Base-by-base conservation (phyloP, 2,329 filamentous ascomycete species). In the Zasmidium angulare region DNA sequence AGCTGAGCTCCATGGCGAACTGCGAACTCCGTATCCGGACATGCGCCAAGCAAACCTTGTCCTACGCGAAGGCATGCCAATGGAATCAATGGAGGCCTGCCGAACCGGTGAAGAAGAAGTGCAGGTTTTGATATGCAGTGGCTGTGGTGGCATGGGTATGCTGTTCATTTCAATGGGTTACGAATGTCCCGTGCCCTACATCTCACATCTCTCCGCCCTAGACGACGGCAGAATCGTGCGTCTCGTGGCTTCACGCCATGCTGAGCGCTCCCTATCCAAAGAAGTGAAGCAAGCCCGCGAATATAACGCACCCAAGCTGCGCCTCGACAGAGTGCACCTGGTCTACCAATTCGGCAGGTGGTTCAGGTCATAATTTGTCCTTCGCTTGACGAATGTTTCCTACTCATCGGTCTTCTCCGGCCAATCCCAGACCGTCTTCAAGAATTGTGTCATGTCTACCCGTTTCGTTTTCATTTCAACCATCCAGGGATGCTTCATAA, bases 401-500 rank as follows among this genome's bases (percentile, higher is more conserved):
- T 43, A 43, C 36, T 14, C 36, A 4, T 43, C 36, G n/a, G 36
- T 46, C n/a, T 56, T 51, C 55, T 59, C 87, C 63, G 95, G 88
- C 95, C 95, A 99, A 60, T 93, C 95, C 95, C 95, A 99, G 47
- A 99, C 95, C 69, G 95, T 92, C 62, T 88, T 87, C 60, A 99
- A 84, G 77, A 97, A 99, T 71, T 92, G 90, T 66, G 86, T 86
- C 93, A 99, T 98, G 77, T 98, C 98, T 74, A 99, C 95, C 68
- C 95, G 91, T 82, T 97, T 98, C 56, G 86, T 83, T 71, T 89
- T 89, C 91, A 98, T 98, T 71, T 99, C 95, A 46, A 91, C 81
- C 88, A 99, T 96, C 95, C 95, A 99, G 1, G 95, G 95, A 78
- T 99, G 95, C 73, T 99, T 95, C 64, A 96, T 85, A 93, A 99